Conservation (phyloP, 2,329 filamentous ascomycete genomes). For the Calonectria multiphialidica region DNA sequence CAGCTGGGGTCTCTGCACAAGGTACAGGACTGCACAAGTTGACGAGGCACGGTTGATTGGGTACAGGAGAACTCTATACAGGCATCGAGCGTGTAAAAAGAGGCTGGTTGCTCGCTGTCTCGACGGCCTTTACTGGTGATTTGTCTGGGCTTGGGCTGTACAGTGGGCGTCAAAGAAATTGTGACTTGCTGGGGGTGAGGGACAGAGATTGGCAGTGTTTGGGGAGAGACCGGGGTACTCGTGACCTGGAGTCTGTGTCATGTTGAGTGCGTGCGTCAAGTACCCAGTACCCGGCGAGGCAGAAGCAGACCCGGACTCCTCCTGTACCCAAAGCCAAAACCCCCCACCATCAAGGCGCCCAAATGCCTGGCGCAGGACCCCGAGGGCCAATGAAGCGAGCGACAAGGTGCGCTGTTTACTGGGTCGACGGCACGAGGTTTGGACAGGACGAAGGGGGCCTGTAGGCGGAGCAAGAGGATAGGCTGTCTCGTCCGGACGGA, state of each 20-base stretch:
- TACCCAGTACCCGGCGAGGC: constrained; percentile 29
- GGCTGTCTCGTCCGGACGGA: constrained; percentile 3
- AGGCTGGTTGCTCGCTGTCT: constrained; percentile 13
- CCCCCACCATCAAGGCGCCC: constrained; percentile 32
- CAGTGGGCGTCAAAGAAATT: constrained; percentile 31
- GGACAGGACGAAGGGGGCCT: constrained; percentile 18
- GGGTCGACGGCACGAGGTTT: constrained; percentile 22
- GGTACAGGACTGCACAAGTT: constrained; percentile 4
- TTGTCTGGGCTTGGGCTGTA: constrained; percentile 27
- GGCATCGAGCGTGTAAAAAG: constrained; percentile 17
- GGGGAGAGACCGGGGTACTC: constrained; percentile 15
- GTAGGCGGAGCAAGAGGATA: constrained; percentile 4
- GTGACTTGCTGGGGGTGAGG: constrained; percentile 33
- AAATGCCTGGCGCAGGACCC: constrained; percentile 23
- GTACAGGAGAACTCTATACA: constrained; percentile 3
- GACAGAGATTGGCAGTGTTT: constrained; percentile 32
- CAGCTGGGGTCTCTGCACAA: constrained; percentile 8
- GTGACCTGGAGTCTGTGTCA: constrained; percentile 15
- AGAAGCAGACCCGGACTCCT: constrained; percentile 19
- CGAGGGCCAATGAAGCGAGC: constrained; percentile 39
- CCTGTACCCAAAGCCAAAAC: constrained; percentile 23
- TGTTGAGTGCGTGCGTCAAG: constrained; percentile 17
- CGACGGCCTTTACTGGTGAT: background rate
- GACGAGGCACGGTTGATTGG: constrained; percentile 2
- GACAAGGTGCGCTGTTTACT: constrained; percentile 34